Evolutionary conservation across 179 eudicot species (phyloP), one percentile per base, ranked within the genome.

Genomic region (Nepenthes alata): DNA sequence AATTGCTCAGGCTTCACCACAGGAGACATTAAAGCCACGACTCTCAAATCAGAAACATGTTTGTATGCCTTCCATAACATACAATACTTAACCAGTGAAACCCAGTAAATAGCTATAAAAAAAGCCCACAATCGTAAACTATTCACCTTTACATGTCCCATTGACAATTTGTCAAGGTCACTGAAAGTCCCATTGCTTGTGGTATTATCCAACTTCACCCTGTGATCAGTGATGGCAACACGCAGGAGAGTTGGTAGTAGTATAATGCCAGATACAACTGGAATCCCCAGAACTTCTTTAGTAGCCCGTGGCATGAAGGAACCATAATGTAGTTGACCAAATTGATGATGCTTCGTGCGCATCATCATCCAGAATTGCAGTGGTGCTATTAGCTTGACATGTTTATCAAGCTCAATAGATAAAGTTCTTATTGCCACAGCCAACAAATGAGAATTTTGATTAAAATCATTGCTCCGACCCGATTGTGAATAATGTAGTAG

Each of bases 21-120:
- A 15, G 90, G 77, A 44, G 90, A 72, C 85, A 63, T 70, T 16
- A 93, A 73, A 58, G 90, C 95, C 11, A 72, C 66, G 51, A 90
- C 95, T 73, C 98, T 83, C 70, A 93, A 67, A 12, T 72, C 78
- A 34, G 85, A 70, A 61, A 86, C 95, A 74, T 89, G 98, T 59
- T 80, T 80, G 71, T 93, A 93, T 53, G 96, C 96, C 74, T 80
- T 89, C 96, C 96, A 93, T 47, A 93, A 52, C 34, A 87, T 71
- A 66, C 47, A 80, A 67, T 83, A 86, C 6, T 95, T 47, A 49
- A 83, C 84, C 15, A 89, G 61, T 15, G 96, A 83, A 75, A 89
- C 78, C 95, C 93, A 93, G 67, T 89, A 93, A n/a, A 74, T 73
- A 35, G 77, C 90, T 48, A 64, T 37, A 62, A 82, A n/a, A 66